Percentiles rank a stretch among this genome's conserved stretches.
Conservation (phyloP, 805 yeast species). For the Candida dendrica region DNA sequence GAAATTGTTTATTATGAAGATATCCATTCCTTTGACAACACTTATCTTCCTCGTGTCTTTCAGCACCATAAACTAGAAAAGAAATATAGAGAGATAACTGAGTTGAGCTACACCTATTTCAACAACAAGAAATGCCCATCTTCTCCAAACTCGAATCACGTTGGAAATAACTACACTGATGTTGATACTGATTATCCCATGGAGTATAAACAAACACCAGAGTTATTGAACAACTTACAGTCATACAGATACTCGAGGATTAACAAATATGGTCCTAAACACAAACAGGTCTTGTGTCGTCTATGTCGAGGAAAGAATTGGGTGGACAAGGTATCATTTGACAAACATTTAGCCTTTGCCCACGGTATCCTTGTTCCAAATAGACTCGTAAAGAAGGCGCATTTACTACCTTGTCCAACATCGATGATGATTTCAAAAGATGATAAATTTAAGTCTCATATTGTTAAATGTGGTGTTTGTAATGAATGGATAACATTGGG, state of each 20-base stretch:
- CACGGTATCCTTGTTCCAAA: constrained; percentile 15
- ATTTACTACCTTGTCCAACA: constrained; percentile 11
- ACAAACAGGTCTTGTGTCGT: constrained; percentile 15
- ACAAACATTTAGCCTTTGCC: constrained; percentile 15
- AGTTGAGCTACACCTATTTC: constrained; percentile 5
- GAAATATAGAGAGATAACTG: background rate
- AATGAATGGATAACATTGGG: constrained; percentile 16
- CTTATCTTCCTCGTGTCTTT: constrained; percentile 15
- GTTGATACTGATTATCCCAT: too few relatives aligned
- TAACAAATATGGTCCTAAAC: background rate
- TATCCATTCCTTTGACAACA: constrained; percentile 5
- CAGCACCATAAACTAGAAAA: constrained; percentile 11
- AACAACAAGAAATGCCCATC: constrained; percentile 13
- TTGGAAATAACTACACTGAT: background rate
- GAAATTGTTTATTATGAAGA: constrained; percentile 6
- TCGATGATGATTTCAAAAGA: constrained; percentile 9
- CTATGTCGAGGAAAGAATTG: constrained; percentile 21
- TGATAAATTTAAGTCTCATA: constrained; percentile 3
- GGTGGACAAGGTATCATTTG: constrained; percentile 9
- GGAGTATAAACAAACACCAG: too few relatives aligned
- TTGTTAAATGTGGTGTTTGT: constrained; percentile 16
- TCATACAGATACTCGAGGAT: constrained; percentile 9
- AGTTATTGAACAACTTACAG: constrained; percentile 1
- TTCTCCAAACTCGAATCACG: constrained; percentile 4
- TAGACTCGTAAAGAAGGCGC: background rate